Evolutionary conservation across 768 basidiomycete species (phyloP), one percentile per base, ranked within the genome.

Genomic region (Boletus tylopilopsis): DNA sequence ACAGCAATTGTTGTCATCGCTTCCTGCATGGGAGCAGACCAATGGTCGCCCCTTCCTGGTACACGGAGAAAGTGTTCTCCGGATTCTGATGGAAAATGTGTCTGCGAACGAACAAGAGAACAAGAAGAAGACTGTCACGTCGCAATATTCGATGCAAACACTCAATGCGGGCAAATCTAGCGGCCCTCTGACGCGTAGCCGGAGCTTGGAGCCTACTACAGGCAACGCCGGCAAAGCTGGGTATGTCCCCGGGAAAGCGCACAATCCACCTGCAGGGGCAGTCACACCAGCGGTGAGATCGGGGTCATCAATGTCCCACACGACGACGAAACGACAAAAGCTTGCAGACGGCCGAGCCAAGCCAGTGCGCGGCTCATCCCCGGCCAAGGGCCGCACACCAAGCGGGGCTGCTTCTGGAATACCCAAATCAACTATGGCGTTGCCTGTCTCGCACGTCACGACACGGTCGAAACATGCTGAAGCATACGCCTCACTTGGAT

Each of bases 21-120:
- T 98, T 46, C 90, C 93, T 2, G 70, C 76, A 16, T 99, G 95
- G 95, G 96, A 99, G 68, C 76, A 83, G 38, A 77, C 81, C 54
- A 73, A 84, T 23, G 79, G 80, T 0, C 76, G 81, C 15, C 76
- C 82, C 1, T 97, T 98, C 77, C 76, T 90, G 45, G 87, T 96
- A 3, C 80, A 90, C 49, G 94, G 94, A 9, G 78, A 85, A 55
- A 81, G 86, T 56, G 85, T 97, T 58, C 67, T 94, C 41, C 84
- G 85, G 43, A 71, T 86, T 43, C 80, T 99, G 33, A 79, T 85
- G 73, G 84, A 89, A 56, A 81, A 77, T 7, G 69, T 85, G 39
- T 81, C 84, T 42, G 80, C 85, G 9, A 75, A 77, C 15, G 85
- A 85, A 53, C 91, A 93, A 69, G 93, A 94, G 71, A 92, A 90